Evolutionary conservation across 208 protist species (phyloP).

Genomic region (Leishmania lainsoni): DNA sequence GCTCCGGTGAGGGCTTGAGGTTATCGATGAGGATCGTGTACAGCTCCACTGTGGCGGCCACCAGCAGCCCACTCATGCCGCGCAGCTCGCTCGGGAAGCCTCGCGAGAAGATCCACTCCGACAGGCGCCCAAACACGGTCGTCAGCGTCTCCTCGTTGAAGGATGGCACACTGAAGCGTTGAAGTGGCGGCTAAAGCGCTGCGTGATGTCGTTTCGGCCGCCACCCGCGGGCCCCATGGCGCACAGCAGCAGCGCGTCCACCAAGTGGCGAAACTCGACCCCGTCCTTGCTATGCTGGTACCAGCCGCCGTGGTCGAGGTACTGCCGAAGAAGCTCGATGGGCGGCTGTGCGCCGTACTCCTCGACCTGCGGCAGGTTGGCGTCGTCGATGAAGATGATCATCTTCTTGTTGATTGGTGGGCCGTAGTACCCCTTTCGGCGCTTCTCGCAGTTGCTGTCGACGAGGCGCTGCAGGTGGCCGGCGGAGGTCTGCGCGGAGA

Average conservation of each 20-base stretch:
- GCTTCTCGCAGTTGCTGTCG: constrained; percentile 94
- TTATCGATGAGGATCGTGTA: constrained; percentile 93
- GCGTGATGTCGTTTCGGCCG: constrained; percentile 94
- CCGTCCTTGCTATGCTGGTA: constrained; percentile 95
- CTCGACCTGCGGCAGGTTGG: constrained; percentile 96
- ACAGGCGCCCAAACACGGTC: constrained; percentile 93
- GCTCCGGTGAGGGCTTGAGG: constrained; percentile 96
- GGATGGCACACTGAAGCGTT: constrained; percentile 91
- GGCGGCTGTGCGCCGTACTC: constrained; percentile 97
- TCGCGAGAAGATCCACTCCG: constrained; percentile 91
- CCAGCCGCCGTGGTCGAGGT: constrained; percentile 96
- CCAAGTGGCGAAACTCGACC: constrained; percentile 87
- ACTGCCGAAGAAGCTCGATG: constrained; percentile 97
- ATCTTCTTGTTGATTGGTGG: constrained; percentile 95
- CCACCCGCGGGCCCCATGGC: constrained; percentile 96
- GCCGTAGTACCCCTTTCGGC: constrained; percentile 95
- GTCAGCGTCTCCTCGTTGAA: constrained; percentile 91
- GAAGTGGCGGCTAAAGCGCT: constrained; percentile 96
- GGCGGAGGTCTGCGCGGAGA: constrained; percentile 95
- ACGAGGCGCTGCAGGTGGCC: constrained; percentile 94
- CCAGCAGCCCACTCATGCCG: constrained; percentile 52
- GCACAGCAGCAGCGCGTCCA: constrained; percentile 92
- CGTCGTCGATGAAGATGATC: constrained; percentile 96
- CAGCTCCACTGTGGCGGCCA: constrained; percentile 92
- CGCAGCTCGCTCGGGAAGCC: constrained; percentile 67